Base-by-base conservation (phyloP, 495 filamentous ascomycete genomes). In the Penicillium manginii region DNA sequence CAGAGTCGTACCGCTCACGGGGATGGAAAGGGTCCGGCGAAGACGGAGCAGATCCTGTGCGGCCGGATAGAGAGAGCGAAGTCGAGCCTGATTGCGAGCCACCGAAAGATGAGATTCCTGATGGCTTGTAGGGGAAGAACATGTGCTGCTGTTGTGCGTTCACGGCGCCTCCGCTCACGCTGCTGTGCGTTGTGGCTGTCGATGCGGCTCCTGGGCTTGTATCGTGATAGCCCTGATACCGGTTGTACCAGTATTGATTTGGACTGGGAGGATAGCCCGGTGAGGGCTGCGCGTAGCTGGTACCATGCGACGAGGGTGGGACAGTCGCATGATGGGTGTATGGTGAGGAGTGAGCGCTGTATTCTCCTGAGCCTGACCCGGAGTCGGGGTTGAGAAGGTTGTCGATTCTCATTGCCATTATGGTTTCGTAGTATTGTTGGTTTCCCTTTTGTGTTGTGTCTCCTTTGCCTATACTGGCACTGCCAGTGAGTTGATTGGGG, bases 1-100 rank as follows among this genome's bases (percentile, higher is more conserved):
- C 76, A 15, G 73, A 77, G 57, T 72, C 70, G 63, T 74, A 78
- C 47, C 76, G 71, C 35, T 78, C 75, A 35, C 75, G 73, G 2
- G 64, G 55, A 22, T 65, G 67, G 63, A 76, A 76, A 0, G 71
- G 62, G 52, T 70, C 69, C 46, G 75, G 75, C 3, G 71, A 74
- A 12, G 72, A 75, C 37, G 62, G 67, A 4, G 68, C 47, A 15
- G 74, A 77, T 12, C 70, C 55, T 10, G 55, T 47, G 10, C 22
- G 45, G 45, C 9, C 18, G 55, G 40, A 43, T 2, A 43, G 17
- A 19, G 40, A 43, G 15, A 43, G 17, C 15, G 40, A 43, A 9
- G 40, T 43, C 14, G 40, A 43, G 8, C 40, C 40, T 43, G 40
- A 43, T n/a, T 43, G 40, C 7, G 40, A 43, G 17, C 40, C 40